Evolutionary conservation across 805 yeast species (phyloP), one percentile per base, ranked within the genome.

Genomic region (Candida dajiaensis): DNA sequence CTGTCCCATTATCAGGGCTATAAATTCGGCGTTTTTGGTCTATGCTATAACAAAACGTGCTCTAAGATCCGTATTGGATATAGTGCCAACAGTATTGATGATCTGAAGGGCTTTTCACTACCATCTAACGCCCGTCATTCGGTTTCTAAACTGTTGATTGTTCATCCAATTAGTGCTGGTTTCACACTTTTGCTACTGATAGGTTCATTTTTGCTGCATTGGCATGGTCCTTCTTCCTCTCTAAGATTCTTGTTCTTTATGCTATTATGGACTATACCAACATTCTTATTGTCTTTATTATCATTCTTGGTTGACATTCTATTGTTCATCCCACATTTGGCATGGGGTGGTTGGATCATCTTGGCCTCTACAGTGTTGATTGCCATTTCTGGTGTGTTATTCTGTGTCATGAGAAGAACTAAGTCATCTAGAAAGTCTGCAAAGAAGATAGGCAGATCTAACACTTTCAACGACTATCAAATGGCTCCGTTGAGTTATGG

Each of bases 271-370:
- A 74, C 89, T 2, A 61, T 86, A 38, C 81, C 89, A 2, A 72
- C 89, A 0, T 88, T 89, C 55, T 59, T 90, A 47, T 70, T 85
- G 38, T 70, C 86, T 1, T 65, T 90, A 42, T 69, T 92, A 43
- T 82, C 90, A 7, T 86, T 92, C 53, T 67, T 90, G 49, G 88
- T 88, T 3, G 98, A 92, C 62, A 77, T 90, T 35, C 64, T 90
- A 37, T 64, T 92, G 43, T 92, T 92, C 57, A 74, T 83, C 2
- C 86, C 90, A 2, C 80, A 81, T 58, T 67, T 92, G 45, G 74
- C 79, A 45, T 89, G 89, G 81, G 76, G 83, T 40, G 96, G 96
- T 22, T 92, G 97, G 97, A 68, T 85, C 43, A 76, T 86, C 49
- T 67, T 90, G 22, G 80, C 79, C 0, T 77, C 92, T 1, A 78